Evolutionary conservation across 805 yeast species (phyloP).

Genomic region (Cephaloascus fragrans): DNA sequence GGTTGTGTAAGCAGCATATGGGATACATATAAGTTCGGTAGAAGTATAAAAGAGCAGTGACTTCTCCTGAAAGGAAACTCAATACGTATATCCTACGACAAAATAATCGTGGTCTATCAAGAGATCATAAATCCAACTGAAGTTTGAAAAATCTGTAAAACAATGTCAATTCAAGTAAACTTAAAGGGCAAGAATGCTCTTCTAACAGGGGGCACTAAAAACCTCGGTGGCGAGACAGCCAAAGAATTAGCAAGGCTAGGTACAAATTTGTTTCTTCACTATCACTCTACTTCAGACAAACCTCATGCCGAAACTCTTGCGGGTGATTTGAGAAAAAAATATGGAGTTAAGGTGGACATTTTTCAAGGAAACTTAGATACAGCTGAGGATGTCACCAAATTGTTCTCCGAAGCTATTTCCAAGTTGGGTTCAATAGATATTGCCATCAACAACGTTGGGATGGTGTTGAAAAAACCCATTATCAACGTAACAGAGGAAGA

Average conservation of each 20-base stretch:
- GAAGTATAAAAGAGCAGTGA: too few relatives aligned
- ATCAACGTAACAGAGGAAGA: constrained; percentile 43
- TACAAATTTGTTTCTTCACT: constrained; percentile 43
- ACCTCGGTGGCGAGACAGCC: constrained; percentile 46
- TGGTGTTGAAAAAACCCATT: constrained; percentile 53
- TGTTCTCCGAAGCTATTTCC: constrained; percentile 35
- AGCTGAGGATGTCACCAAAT: constrained; percentile 28
- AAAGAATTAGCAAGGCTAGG: constrained; percentile 46
- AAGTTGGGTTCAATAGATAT: constrained; percentile 44
- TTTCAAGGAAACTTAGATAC: constrained; percentile 32
- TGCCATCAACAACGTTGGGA: constrained; percentile 63
- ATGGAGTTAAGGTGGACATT: constrained; percentile 29
- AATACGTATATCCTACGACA: too few relatives aligned
- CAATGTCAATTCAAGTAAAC: too few relatives aligned
- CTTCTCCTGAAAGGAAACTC: too few relatives aligned
- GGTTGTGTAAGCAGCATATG: too few relatives aligned
- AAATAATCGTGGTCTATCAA: too few relatives aligned
- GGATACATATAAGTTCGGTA: too few relatives aligned
- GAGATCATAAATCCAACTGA: too few relatives aligned
- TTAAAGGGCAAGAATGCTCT: constrained; percentile 44
- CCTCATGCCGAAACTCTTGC: constrained; percentile 25
- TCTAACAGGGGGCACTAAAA: constrained; percentile 55
- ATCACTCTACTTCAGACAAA: constrained; percentile 34
- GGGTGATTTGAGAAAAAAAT: constrained; percentile 20
- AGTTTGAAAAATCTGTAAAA: too few relatives aligned